Evolutionary conservation across 2,329 filamentous ascomycete species (phyloP), one percentile per base, ranked within the genome.

Genomic region (Dendrostoma leiphaemia): DNA sequence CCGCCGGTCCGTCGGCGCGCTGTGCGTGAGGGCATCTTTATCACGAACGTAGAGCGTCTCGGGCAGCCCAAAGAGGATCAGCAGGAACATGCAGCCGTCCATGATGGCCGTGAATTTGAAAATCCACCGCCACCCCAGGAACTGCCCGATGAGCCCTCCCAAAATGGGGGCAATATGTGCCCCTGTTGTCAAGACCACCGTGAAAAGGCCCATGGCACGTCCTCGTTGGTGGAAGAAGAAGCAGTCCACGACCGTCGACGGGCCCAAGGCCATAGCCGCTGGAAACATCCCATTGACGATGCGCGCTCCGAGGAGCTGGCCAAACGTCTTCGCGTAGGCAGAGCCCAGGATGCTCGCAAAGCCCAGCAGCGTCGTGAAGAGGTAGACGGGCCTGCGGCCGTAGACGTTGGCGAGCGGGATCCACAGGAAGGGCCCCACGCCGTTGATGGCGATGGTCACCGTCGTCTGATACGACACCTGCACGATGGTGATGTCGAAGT

Each of bases 201-300:
- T 67, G 51, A 65, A 68, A 15, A 63, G 46, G 21, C 66, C 66
- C 60, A 68, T 63, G 2, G 61, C 62, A 29, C 61, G 57, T 1
- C 67, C 67, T 9, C 63, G 56, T 44, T 69, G 60, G 46, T 70
- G 66, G 47, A 65, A 61, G 48, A 63, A 66, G 56, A 68, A 67
- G 15, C 68, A 51, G 51, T 70, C 68, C 17, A 62, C 58, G 15
- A 68, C 56, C 8, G 65, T 67, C 26, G 63, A 60, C 1, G 64
- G 62, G 17, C 67, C 67, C 3, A 70, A 57, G 8, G 66, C 64
- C 57, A 67, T 65, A 13, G 64, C 66, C 7, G 63, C 63, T 2
- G 63, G 62, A 26, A 63, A 65, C 19, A 67, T 59, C 2, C 66
- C 65, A 44, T 64, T 66, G 46, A 68, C 63, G 5, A 64, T 58